Base-by-base conservation (phyloP, 164 flowering plant species). In the Sedum album region DNA sequence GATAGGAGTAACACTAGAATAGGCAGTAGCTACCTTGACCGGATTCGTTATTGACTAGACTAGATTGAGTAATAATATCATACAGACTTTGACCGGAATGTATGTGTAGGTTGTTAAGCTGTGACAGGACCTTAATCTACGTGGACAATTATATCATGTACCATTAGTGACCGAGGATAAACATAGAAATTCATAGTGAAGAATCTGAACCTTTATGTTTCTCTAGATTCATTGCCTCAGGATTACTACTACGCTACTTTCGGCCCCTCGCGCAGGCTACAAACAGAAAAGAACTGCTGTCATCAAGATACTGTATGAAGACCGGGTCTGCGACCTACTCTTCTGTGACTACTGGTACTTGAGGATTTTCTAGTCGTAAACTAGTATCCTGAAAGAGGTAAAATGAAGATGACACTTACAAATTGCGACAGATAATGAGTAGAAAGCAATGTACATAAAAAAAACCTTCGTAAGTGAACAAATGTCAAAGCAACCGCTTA, bases 291-390 rank as follows among this genome's bases (percentile, higher is more conserved):
- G 41, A 38, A 38, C 10, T 38, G 41, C 6, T 38, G 6, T 38
- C 10, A n/a, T 23, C 18, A 7, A 7, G 7, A 66, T 70, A 86
- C 84, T 79, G 42, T 86, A 88, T 48, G 86, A 82, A 76, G 75
- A 60, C 66, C 76, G 88, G 69, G 87, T 76, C 73, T 88, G 97
- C 66, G 74, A 42, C 79, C 81, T 90, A 62, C 74, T 86, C 77
- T 76, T 88, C 71, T 90, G 97, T 7, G 96, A 78, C 77, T 91
- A 96, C 85, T 94, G 97, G 76, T 87, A 91, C 82, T 94, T 94
- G 23, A 90, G 78, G 73, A 94, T 90, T 65, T 97, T 94, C 99
- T 97, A 94, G 65, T 94, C 99, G 80, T 96, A 75, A 85, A 90
- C 42, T 88, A 86, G 85, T 75, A 86, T 36, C 93, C 98, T 94